phyloP scores from a whole-genome alignment of 805 yeast species.

The Teunomyces tritomae region DNA sequence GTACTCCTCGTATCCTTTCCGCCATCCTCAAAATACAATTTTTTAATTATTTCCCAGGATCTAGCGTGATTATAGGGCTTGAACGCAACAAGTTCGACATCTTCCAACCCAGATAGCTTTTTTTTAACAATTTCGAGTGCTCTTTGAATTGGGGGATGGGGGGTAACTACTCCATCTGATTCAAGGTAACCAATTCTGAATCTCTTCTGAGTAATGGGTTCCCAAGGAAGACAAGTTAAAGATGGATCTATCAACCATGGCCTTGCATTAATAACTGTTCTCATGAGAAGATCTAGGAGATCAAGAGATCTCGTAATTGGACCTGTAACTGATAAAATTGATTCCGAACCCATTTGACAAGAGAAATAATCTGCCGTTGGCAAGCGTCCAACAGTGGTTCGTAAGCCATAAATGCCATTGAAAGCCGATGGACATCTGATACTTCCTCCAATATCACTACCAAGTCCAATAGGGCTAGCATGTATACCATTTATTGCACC shows the following conservation, averaged over 20 bases:
- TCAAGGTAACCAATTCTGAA: conserved; percentile 43
- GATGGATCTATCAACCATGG: conserved; percentile 53
- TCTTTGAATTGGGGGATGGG: conserved; percentile 59
- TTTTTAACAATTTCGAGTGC: conserved; percentile 44
- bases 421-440: conserved; percentile 48
- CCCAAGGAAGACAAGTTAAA: conserved; percentile 52
- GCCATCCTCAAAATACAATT: conserved; percentile 43
- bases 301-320: conserved; percentile 43
- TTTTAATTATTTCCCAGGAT: conserved; percentile 35
- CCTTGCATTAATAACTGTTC: conserved; percentile 42
- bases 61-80: conserved; percentile 16
- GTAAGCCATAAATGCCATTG: conserved; percentile 40
- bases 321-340: conserved; percentile 45
- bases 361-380: conserved; percentile 34
- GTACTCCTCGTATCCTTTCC: conserved; percentile 60
- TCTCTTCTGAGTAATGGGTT: conserved; percentile 27
- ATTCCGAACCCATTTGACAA: conserved; percentile 34
- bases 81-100: conserved; percentile 51
- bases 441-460: conserved; percentile 55
- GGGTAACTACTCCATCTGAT: conserved; percentile 48
- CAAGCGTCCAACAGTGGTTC: conserved; percentile 46
- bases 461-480: conserved; percentile 53
- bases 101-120: conserved; percentile 28
- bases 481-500: conserved; percentile 44
- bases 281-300: conserved; percentile 37